Conservation (phyloP, 768 basidiomycete species). For the Boletales sp. region DNA sequence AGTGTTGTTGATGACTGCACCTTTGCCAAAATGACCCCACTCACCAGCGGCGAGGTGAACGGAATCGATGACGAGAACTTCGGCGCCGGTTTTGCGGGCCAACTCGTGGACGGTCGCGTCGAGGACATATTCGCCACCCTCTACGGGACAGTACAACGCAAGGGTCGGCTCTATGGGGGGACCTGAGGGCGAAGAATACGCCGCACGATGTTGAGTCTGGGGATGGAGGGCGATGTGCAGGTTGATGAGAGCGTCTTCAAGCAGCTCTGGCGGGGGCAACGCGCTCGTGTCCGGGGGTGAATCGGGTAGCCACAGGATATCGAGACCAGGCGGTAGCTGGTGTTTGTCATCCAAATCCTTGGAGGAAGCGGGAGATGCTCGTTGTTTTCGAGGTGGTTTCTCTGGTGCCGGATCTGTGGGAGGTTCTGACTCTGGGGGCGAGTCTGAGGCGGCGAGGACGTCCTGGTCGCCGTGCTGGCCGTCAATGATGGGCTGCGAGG, state of each 20-base stretch:
- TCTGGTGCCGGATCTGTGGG: slow-evolving; percentile 20
- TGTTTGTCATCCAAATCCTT: slow-evolving; percentile 30
- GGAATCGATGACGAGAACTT: slow-evolving; percentile 81
- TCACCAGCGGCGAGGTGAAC: slow-evolving; percentile 86
- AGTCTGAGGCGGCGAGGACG: slow-evolving; percentile 13
- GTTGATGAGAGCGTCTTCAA: slow-evolving; percentile 74
- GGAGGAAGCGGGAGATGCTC: slow-evolving; percentile 2
- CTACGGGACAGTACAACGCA: slow-evolving; percentile 77
- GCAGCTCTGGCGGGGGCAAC: slow-evolving; percentile 70
- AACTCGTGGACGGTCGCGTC: slow-evolving; percentile 77
- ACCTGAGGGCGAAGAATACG: slow-evolving; percentile 51
- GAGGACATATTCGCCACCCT: slow-evolving; percentile 82
- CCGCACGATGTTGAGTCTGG: slow-evolving; percentile 72
- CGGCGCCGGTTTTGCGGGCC: slow-evolving; percentile 68
- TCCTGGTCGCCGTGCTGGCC: slow-evolving; percentile 12
- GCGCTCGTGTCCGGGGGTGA: slow-evolving; percentile 20
- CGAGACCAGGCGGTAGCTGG: slow-evolving; percentile 52
- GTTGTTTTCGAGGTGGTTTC: slow-evolving; percentile 22
- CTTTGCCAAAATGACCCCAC: slow-evolving; percentile 81
- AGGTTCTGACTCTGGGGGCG: slow-evolving; percentile 24
- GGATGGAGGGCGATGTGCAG: slow-evolving; percentile 77
- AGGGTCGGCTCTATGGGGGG: slow-evolving; percentile 73
- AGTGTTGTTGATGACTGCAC: slow-evolving; percentile 31
- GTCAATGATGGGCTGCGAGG: slow-evolving; percentile 16
- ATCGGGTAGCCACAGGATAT: slow-evolving; percentile 66